Evolutionary conservation across 2,329 filamentous ascomycete species (phyloP), one percentile per base, ranked within the genome.

Genomic region (Ophiostoma pallidulum): DNA sequence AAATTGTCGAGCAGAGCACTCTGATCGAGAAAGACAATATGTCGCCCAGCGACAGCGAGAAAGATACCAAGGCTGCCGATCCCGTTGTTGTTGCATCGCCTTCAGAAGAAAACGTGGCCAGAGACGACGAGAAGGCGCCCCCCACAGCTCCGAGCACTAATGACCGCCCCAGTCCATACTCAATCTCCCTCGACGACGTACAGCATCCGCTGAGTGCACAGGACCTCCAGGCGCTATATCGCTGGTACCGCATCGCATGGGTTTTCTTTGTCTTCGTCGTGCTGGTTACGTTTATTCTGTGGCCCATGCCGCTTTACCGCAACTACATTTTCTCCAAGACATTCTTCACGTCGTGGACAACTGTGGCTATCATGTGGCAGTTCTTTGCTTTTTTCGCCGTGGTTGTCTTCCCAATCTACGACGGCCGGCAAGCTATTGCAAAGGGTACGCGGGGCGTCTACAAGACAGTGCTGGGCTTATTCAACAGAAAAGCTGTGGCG

Each of bases 251-350:
- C 14, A 36, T 49, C 13, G 45, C 51, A n/a, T 53, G 51, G 48
- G 18, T 31, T 3, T 39, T 51, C 3, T 49, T 43, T 8, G 22
- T 40, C 6, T 29, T 45, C 16, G 38, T 53, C 41, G 63, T 74
- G 2, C 54, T 72, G 8, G 57, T 70, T 9, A 74, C 71, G 0
- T 66, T 72, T 22, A 41, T 75, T 10, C 53, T 65, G 1, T 74
- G 70, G 72, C 71, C 70, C 0, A 60, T 75, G 58, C 70, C 71
- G 19, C 60, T 74, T 5, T 74, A 74, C 52, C 65, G 70, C 3
- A 59, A 69, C 53, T 74, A 67, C 45, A 64, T 74, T 33, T 74
- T 74, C 51, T 70, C 64, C 0, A 65, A 64, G 53, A 55, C 60
- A 0, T 73, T 73, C 50, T 73, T 73, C 54, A 58, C 60, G 1